Conservation (phyloP, 495 filamentous ascomycete genomes). For the Tuber indicum region DNA sequence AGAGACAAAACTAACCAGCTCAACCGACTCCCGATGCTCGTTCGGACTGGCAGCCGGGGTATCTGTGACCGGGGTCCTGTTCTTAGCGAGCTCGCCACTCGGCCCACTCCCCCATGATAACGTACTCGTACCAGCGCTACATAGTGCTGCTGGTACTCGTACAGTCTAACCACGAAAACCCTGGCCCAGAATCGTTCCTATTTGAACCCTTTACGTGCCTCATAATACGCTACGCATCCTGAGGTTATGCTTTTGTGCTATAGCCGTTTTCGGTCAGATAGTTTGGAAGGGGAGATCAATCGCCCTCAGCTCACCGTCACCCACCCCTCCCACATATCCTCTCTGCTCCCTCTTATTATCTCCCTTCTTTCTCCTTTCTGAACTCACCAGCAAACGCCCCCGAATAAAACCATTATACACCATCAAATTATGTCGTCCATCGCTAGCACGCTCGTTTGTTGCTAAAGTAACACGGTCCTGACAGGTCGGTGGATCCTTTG, state of each 20-base stretch:
- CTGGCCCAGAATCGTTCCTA: not conserved
- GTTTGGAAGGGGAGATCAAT: not conserved
- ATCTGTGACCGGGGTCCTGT: not conserved
- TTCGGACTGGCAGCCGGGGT: not conserved
- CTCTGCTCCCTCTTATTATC: not conserved
- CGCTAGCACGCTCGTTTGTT: conserved; percentile 23
- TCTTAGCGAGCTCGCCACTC: not conserved
- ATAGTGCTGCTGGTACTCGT: no score
- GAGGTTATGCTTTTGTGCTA: not conserved
- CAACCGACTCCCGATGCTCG: not conserved
- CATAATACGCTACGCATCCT: not conserved
- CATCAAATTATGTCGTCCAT: conserved; percentile 30
- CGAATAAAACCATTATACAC: not conserved
- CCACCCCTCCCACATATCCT: not conserved
- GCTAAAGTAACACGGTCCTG: conserved; percentile 35
- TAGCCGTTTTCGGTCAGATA: not conserved
- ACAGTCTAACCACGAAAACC: not conserved
- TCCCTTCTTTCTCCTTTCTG: not conserved
- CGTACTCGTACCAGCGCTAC: no score
- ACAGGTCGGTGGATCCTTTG: conserved; percentile 20
- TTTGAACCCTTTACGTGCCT: not conserved
- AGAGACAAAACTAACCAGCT: not conserved
- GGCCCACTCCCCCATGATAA: no score
- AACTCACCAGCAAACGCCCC: not conserved
- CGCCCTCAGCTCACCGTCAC: not conserved